A percentile compares a stretch with the other conserved stretches of the same genome.
phyloP scores from a whole-genome alignment of 2,329 filamentous ascomycete species.

The Aspergillus luchuensis region DNA sequence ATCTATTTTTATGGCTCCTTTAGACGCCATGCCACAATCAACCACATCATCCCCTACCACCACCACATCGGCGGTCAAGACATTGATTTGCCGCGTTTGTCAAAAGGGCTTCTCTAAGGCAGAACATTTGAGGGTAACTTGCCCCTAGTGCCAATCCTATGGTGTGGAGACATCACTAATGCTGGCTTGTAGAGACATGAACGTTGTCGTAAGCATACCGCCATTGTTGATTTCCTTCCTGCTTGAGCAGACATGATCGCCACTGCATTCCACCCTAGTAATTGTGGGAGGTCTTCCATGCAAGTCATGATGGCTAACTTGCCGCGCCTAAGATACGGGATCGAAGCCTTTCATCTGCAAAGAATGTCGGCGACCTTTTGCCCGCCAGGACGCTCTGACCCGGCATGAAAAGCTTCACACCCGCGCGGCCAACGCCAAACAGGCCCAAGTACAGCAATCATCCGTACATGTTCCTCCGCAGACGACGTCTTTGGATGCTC shows the following conservation, averaged over 20 bases:
- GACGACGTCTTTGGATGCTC: constrained; percentile 23
- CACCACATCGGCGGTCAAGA: constrained; percentile 26
- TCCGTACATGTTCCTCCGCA: constrained; percentile 16
- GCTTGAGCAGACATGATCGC: constrained; percentile 1
- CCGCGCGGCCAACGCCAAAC: constrained; percentile 30
- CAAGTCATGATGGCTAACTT: constrained; percentile 23
- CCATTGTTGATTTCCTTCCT: constrained; percentile 7
- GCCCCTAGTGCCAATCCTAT: constrained; percentile 1
- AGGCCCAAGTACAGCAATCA: constrained; percentile 13
- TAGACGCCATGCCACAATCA: constrained; percentile 15
- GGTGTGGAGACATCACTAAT: constrained; percentile 20
- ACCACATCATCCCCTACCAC: constrained; percentile 6
- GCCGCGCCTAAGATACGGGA: constrained; percentile 39
- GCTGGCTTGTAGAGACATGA: constrained; percentile 43
- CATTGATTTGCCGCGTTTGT: constrained; percentile 42
- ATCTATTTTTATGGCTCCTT: not conserved
- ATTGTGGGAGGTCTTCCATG: not conserved
- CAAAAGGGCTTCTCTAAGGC: constrained; percentile 47
- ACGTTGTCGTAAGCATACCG: constrained; percentile 42
- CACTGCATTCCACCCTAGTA: constrained; percentile 2
- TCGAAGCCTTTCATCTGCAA: constrained; percentile 47
- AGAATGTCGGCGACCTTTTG: constrained; percentile 45
- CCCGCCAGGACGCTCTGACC: constrained; percentile 48
- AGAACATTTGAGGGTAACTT: constrained; percentile 43
- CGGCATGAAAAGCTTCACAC: constrained; percentile 48